phyloP scores from a whole-genome alignment of 2,329 filamentous ascomycete genomes.

The Alternaria ventricosa region DNA sequence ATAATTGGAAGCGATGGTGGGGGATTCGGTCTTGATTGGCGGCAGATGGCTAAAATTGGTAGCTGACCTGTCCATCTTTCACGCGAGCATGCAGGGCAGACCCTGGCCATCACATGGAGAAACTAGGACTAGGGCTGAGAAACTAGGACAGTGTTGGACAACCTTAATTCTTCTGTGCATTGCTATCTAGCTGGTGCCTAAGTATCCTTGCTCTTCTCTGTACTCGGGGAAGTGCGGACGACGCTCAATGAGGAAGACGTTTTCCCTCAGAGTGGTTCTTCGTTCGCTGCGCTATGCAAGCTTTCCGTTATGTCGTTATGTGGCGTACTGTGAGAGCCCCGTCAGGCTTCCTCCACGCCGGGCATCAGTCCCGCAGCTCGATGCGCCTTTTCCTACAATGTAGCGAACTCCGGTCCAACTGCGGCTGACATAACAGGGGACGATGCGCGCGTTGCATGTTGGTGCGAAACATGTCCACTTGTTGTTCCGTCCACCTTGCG shows the following conservation, averaged over 20 bases:
- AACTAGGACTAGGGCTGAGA: slow-evolving; percentile 8
- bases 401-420: slow-evolving; percentile 14
- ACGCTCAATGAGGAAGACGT: neutral
- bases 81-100: slow-evolving; percentile 10
- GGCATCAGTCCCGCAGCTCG: slow-evolving; percentile 4
- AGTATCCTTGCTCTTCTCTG: slow-evolving; percentile 1
- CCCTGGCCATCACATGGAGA: slow-evolving; percentile 13
- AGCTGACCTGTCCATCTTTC: slow-evolving; percentile 6
- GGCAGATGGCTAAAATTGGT: slow-evolving; percentile 6
- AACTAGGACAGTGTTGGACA: slow-evolving; percentile 2
- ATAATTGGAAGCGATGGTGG: slow-evolving; percentile 1
- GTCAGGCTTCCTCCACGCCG: slow-evolving; percentile 12
- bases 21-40: slow-evolving; percentile 2
- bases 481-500: slow-evolving; percentile 14
- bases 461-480: slow-evolving; percentile 9
- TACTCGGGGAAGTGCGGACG: neutral
- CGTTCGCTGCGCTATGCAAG: neutral
- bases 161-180: slow-evolving; percentile 13
- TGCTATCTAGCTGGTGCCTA: slow-evolving; percentile 5
- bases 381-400: slow-evolving; percentile 1
- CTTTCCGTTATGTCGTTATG: neutral
- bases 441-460: slow-evolving; percentile 7
- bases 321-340: neutral
- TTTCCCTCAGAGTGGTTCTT: neutral
- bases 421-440: slow-evolving; percentile 23